These are phyloP conservation scores for Delonix regia DNA, from an alignment of 306 rosid species.

Conservation along the genomic window DNA sequence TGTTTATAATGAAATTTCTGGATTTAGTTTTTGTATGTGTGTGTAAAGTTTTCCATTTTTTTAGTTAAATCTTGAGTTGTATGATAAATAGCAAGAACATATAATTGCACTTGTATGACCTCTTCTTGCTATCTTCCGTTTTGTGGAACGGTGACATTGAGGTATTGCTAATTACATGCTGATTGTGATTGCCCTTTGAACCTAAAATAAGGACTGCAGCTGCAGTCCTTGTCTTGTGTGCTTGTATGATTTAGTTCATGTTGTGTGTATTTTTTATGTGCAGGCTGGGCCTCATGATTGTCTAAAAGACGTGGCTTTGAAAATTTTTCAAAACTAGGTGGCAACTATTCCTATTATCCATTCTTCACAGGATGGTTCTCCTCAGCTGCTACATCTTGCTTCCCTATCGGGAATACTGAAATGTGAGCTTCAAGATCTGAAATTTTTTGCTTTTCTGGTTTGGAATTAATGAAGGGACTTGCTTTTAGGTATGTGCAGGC, in stretches of 20 bases:
- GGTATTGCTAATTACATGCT: neutral
- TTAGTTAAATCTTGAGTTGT: no score
- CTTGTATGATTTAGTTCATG: slow-evolving; percentile 27
- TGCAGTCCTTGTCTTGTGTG: slow-evolving; percentile 1
- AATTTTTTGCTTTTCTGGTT: slow-evolving; percentile 12
- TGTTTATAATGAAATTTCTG: no score
- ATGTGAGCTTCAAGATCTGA: slow-evolving; percentile 45
- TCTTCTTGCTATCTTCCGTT: no score
- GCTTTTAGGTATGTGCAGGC: slow-evolving; percentile 70
- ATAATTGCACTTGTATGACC: no score
- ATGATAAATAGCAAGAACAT: no score
- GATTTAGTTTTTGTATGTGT: no score
- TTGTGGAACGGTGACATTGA: no score
- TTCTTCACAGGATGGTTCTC: slow-evolving; percentile 49
- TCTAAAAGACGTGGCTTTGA: slow-evolving; percentile 64
- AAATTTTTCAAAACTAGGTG: slow-evolving; percentile 64
- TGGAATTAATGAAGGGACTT: slow-evolving; percentile 43
- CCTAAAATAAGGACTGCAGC: neutral
- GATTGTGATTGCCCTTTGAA: neutral
- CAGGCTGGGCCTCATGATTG: slow-evolving; percentile 67
- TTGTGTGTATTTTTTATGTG: slow-evolving; percentile 29
- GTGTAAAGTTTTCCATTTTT: no score
- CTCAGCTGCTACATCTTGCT: slow-evolving; percentile 65
- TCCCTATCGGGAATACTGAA: slow-evolving; percentile 60
- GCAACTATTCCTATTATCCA: slow-evolving; percentile 57